Percentiles rank a stretch among this genome's conserved stretches.
phyloP scores from a whole-genome alignment of 805 yeast species.

The Saccharomyces jurei region DNA sequence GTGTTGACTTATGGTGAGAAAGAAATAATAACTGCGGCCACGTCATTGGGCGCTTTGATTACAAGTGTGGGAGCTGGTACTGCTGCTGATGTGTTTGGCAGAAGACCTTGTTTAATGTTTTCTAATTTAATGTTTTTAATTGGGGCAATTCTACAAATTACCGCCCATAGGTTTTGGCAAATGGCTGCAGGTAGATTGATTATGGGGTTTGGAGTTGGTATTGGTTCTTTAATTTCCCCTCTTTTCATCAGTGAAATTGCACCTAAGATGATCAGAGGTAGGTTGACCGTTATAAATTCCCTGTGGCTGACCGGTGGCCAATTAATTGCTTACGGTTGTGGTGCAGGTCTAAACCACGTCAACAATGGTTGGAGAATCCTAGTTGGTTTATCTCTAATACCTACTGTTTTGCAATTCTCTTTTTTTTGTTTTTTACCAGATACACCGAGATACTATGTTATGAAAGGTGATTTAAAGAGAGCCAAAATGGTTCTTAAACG shows the following conservation, averaged over 20 bases:
- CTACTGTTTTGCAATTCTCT: slow-evolving; percentile 69
- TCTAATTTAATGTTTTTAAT: slow-evolving; percentile 75
- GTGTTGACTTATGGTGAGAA: slow-evolving; percentile 66
- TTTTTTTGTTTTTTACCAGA: slow-evolving; percentile 86
- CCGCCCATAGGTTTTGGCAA: slow-evolving; percentile 73
- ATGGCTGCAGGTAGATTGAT: slow-evolving; percentile 88
- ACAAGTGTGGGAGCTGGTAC: slow-evolving; percentile 75
- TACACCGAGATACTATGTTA: slow-evolving; percentile 84
- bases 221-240: slow-evolving; percentile 92
- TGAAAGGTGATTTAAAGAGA: slow-evolving; percentile 52
- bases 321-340: slow-evolving; percentile 85
- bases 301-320: slow-evolving; percentile 93
- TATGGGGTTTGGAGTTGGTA: slow-evolving; percentile 95
- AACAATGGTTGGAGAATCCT: slow-evolving; percentile 87
- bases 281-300: slow-evolving; percentile 81
- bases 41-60: slow-evolving; percentile 85
- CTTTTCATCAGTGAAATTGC: slow-evolving; percentile 87
- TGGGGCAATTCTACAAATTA: slow-evolving; percentile 81
- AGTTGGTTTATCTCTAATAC: slow-evolving; percentile 85
- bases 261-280: slow-evolving; percentile 84
- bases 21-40: slow-evolving; percentile 88
- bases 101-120: slow-evolving; percentile 75
- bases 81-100: slow-evolving; percentile 73
- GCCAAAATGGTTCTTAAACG: slow-evolving; percentile 61
- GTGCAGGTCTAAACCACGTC: slow-evolving; percentile 72